Percentiles rank a stretch among this genome's conserved stretches.
phyloP scores from a whole-genome alignment of 2,329 filamentous ascomycete genomes.

The Tolypocladium amazonense region DNA sequence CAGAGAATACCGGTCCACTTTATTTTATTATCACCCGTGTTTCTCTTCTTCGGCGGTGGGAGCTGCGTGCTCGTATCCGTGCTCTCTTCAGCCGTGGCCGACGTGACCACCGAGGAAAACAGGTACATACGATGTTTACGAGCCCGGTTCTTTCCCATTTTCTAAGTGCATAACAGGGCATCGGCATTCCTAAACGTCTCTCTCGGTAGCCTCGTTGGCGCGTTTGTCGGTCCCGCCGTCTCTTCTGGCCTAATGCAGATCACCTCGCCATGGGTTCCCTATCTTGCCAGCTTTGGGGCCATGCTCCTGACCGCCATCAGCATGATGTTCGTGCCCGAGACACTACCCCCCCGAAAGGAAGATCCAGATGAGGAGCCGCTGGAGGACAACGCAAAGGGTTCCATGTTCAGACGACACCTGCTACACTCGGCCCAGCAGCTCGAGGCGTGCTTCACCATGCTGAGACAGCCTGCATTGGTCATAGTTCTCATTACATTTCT shows the following conservation, averaged over 20 bases:
- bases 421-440: background rate
- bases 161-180: background rate
- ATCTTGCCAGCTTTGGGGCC: constrained; percentile 1
- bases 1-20: constrained; percentile 1
- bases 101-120: constrained; percentile 3
- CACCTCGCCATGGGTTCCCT: constrained; percentile 3
- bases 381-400: background rate
- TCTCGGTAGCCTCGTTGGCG: constrained; percentile 2
- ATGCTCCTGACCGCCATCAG: background rate
- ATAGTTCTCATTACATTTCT: constrained; percentile 7
- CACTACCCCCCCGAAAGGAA: background rate
- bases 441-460: constrained; percentile 1
- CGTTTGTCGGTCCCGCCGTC: constrained; percentile 2
- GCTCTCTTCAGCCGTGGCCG: constrained; percentile 11
- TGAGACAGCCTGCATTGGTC: constrained; percentile 1
- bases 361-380: background rate
- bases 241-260: constrained; percentile 4
- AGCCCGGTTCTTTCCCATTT: background rate
- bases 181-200: constrained; percentile 3
- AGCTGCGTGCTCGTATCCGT: constrained; percentile 8
- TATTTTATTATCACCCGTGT: constrained; percentile 4
- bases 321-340: constrained; percentile 5
- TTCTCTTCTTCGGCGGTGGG: constrained; percentile 9
- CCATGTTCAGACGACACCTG: background rate
- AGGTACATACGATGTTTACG: background rate